Evolutionary conservation across 805 yeast genomes (phyloP).

Genomic region (Grigorovia yakushimaensis): DNA sequence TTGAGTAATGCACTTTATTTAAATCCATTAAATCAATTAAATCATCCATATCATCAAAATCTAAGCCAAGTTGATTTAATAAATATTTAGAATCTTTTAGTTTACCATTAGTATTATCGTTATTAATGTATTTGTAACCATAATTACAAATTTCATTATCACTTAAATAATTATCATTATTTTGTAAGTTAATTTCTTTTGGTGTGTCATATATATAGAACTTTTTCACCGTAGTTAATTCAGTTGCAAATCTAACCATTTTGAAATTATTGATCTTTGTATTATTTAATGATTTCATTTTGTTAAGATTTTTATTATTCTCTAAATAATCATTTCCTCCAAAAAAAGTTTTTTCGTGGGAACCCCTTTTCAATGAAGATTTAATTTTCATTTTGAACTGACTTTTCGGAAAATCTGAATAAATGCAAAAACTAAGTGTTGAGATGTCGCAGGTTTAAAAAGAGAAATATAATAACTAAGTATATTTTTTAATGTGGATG

Average conservation of each 20-base stretch:
- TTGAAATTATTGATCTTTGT: slow-evolving; percentile 27
- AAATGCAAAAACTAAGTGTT: too few relatives aligned
- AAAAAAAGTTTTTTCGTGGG: neutral
- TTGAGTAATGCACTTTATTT: neutral
- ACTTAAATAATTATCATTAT: neutral
- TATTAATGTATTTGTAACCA: too few relatives aligned
- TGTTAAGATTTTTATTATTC: neutral
- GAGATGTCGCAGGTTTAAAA: too few relatives aligned
- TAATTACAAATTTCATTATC: slow-evolving; percentile 1
- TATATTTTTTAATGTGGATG: too few relatives aligned
- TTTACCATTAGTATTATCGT: neutral
- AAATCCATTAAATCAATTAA: neutral
- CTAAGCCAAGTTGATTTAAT: neutral
- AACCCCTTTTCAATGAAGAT: neutral
- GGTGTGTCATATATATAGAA: slow-evolving; percentile 56
- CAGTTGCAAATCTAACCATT: slow-evolving; percentile 55
- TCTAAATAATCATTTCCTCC: neutral
- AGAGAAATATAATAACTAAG: too few relatives aligned
- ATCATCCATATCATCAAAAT: neutral
- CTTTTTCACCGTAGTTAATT: slow-evolving; percentile 52
- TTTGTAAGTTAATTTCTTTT: slow-evolving; percentile 10
- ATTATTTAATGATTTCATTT: neutral
- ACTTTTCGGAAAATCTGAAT: too few relatives aligned
- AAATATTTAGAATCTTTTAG: neutral
- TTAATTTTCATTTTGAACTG: neutral